Base-by-base conservation (phyloP, 805 yeast genomes). In the Monosporozyma unispora region DNA sequence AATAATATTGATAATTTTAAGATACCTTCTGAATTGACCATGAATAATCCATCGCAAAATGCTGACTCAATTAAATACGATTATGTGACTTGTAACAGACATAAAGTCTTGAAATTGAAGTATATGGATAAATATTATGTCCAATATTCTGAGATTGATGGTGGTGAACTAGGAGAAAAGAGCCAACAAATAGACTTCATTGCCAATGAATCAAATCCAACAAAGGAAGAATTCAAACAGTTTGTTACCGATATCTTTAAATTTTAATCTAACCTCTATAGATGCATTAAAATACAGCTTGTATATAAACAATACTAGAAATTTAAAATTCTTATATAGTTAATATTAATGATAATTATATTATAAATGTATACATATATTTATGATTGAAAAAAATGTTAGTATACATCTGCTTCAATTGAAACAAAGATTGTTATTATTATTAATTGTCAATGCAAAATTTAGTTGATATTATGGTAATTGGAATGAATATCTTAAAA, bases 111-210 rank as follows among this genome's bases (percentile, higher is more conserved):
- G 44, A 61, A 56, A 44, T 50, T 63, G 28, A 58, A 48, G 38
- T 63, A 59, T 48, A 29, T 54, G 57, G 58, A 63, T 46, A 61
- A 62, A 45, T 63, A 63, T 48, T 35, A 57, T 42, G 62, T 62
- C 5, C 70, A 66, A 48, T 58, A 57, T 38, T 61, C 68, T 7
- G 62, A 62, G 28, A 51, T 63, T 21, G 57, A 60, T 31, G 57
- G 62, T n/a, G 65, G 64, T 6, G 27, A 48, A 9, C 43, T 57
- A 18, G 64, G 65, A 14, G 66, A 63, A 1, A 55, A 52, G 31
- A 54, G 56, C 28, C 57, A 59, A 3, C 65, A 59, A 51, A 52
- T 66, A 10, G 67, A 64, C 48, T 63, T 66, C 44, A 51, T 65
- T 35, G 54, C 57, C 19, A 55, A 56, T 19, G 56, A 40, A 8